A percentile compares a stretch with the other conserved stretches of the same genome.
phyloP scores from a whole-genome alignment of 352 stramenopile species.

The Globisporangium rhizosaccharum region DNA sequence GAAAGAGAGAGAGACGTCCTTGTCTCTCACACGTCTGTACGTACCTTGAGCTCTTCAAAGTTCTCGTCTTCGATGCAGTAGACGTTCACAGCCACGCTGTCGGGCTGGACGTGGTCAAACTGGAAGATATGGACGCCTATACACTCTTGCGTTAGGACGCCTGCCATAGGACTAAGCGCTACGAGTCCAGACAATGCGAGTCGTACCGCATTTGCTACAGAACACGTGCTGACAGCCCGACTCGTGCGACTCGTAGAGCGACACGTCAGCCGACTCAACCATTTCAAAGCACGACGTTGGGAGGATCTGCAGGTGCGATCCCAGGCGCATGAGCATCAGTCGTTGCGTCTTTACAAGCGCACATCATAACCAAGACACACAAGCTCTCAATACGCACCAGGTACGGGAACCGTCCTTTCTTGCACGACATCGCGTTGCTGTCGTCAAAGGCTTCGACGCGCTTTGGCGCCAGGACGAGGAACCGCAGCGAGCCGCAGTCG shows the following conservation, averaged over 20 bases:
- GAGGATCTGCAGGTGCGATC: constrained; percentile 32
- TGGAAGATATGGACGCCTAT: constrained; percentile 83
- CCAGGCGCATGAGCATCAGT: neutral
- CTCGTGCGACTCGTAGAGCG: constrained; percentile 65
- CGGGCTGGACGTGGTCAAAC: constrained; percentile 65
- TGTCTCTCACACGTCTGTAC: neutral
- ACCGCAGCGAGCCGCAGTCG: constrained; percentile 63
- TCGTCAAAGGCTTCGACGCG: constrained; percentile 78
- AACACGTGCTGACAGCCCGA: constrained; percentile 75
- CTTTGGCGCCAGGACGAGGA: constrained; percentile 69
- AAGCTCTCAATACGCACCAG: constrained; percentile 25
- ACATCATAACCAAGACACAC: neutral
- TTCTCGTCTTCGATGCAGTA: constrained; percentile 80
- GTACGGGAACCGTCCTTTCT: constrained; percentile 76
- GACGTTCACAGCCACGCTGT: constrained; percentile 71
- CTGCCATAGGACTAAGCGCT: neutral
- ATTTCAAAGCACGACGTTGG: constrained; percentile 78
- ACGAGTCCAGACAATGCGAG: neutral
- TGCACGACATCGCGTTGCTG: constrained; percentile 78
- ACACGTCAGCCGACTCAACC: constrained; percentile 56
- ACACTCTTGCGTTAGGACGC: neutral
- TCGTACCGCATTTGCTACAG: constrained; percentile 68
- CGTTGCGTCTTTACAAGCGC: neutral
- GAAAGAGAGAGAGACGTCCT: neutral
- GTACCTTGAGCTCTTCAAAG: constrained; percentile 77